Evolutionary conservation across 2,329 filamentous ascomycete species (phyloP).

Genomic region (Diaporthe batatas): DNA sequence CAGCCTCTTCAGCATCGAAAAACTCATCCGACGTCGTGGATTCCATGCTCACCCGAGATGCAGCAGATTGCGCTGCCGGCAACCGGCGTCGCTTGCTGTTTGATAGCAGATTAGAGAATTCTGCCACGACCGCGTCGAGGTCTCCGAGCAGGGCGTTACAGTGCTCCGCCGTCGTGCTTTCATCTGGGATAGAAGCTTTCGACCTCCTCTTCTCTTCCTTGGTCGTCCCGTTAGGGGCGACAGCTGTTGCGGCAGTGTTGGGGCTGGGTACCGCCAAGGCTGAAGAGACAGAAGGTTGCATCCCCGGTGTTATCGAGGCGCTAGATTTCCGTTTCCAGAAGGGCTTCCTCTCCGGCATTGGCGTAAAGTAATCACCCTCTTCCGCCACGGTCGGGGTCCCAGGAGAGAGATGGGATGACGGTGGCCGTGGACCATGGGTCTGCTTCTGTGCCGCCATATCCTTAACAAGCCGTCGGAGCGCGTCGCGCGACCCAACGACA

Average conservation of each 20-base stretch:
- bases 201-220: constrained; percentile 54
- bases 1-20: constrained; percentile 86
- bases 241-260: constrained; percentile 48
- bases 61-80: constrained; percentile 64
- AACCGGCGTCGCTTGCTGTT: constrained; percentile 84
- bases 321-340: constrained; percentile 96
- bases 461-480: constrained; percentile 85
- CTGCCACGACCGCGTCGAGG: constrained; percentile 83
- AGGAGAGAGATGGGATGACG: constrained; percentile 57
- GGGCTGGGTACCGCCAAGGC: constrained; percentile 60
- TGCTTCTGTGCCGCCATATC: constrained; percentile 80
- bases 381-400: constrained; percentile 58
- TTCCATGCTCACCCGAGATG: constrained; percentile 77
- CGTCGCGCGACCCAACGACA: constrained; percentile 89
- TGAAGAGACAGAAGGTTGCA: constrained; percentile 56
- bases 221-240: constrained; percentile 25
- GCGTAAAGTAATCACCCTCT: constrained; percentile 67
- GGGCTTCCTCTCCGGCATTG: constrained; percentile 71
- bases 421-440: constrained; percentile 51
- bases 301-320: constrained; percentile 57
- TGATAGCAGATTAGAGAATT: constrained; percentile 82
- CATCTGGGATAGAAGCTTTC: constrained; percentile 60
- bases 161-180: constrained; percentile 81
- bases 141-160: constrained; percentile 87
- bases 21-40: constrained; percentile 89